Percentiles rank a stretch among this genome's conserved stretches.
phyloP scores from a whole-genome alignment of 2,329 filamentous ascomycete species.

The Penicillium nordicum region DNA sequence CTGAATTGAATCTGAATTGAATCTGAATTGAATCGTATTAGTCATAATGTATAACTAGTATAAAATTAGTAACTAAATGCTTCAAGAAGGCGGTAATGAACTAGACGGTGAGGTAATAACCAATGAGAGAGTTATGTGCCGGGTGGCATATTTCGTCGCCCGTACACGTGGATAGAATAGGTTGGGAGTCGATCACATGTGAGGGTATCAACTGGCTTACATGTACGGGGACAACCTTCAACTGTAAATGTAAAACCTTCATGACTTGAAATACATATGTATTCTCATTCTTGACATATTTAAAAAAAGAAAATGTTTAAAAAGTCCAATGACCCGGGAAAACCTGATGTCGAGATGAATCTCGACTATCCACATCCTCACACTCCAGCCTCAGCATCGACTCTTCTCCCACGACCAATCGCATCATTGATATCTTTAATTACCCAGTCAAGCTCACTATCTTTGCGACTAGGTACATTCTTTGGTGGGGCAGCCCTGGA shows the following conservation, averaged over 20 bases:
- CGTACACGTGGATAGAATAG: not conserved
- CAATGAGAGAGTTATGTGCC: no score
- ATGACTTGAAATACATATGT: not conserved
- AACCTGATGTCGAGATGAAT: not conserved
- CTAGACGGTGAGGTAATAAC: no score
- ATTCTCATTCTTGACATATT: not conserved
- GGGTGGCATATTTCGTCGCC: no score
- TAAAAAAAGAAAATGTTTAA: not conserved
- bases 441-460: conserved; percentile 46
- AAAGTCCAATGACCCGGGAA: not conserved
- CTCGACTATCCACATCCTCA: not conserved
- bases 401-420: conserved; percentile 43
- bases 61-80: no score
- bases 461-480: conserved; percentile 43
- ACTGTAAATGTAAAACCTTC: not conserved
- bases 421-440: conserved; percentile 45
- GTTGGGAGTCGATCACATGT: conserved; percentile 4
- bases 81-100: no score
- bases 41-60: no score
- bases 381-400: conserved; percentile 24
- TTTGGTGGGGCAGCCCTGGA: conserved; percentile 45
- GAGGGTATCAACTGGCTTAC: not conserved
- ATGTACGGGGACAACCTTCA: not conserved
- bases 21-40: no score
- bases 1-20: no score